A percentile compares a stretch with the other conserved stretches of the same genome.
Conservation (phyloP, 495 filamentous ascomycete species). For the Endocarpon pusillum region DNA sequence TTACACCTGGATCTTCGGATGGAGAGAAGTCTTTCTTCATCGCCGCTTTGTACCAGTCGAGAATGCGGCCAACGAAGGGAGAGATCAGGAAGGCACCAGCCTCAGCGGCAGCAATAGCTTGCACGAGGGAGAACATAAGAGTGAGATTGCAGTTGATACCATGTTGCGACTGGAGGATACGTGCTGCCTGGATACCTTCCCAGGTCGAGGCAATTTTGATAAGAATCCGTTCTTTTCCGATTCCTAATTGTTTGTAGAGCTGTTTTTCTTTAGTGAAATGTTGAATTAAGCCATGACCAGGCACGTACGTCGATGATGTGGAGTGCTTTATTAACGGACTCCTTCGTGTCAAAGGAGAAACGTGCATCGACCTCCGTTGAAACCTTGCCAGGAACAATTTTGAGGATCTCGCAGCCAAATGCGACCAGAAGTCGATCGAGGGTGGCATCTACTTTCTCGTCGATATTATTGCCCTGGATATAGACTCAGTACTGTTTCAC, state of each 20-base stretch:
- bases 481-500: neutral
- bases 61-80: constrained; percentile 96
- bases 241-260: constrained; percentile 85
- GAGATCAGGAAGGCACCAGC: constrained; percentile 97
- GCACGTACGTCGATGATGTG: constrained; percentile 79
- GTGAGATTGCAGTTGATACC: constrained; percentile 96
- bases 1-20: constrained; percentile 89
- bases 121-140: constrained; percentile 91
- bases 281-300: neutral
- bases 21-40: constrained; percentile 83
- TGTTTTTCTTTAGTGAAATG: constrained; percentile 16
- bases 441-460: constrained; percentile 65
- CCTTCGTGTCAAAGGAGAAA: constrained; percentile 90
- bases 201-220: constrained; percentile 43
- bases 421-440: constrained; percentile 89
- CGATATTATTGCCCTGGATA: constrained; percentile 35
- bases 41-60: constrained; percentile 97
- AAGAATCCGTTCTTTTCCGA: constrained; percentile 76
- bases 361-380: constrained; percentile 96
- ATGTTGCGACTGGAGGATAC: constrained; percentile 84
- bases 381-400: constrained; percentile 94
- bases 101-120: constrained; percentile 94
- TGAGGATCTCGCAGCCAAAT: constrained; percentile 93
- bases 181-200: constrained; percentile 97
- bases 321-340: constrained; percentile 85